These are phyloP conservation scores for Aspergillus phoenicis DNA, from an alignment of 2,329 filamentous ascomycete species.

Conservation along the genomic window DNA sequence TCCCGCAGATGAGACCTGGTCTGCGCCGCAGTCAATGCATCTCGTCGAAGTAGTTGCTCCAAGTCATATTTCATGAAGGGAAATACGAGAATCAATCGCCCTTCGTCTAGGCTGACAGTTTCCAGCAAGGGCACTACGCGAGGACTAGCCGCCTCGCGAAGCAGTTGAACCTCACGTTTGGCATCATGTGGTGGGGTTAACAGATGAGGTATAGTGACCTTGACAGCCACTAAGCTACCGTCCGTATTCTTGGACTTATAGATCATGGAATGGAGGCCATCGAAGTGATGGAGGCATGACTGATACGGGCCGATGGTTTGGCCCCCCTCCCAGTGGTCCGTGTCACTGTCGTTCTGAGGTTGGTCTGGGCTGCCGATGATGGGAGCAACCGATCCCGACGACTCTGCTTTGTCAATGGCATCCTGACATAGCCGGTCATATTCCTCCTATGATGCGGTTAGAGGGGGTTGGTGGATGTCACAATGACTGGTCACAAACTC, in stretches of 20 bases:
- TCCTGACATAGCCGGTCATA: conserved; percentile 50
- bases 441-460: conserved; percentile 54
- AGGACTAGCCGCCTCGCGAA: conserved; percentile 61
- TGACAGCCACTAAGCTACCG: conserved; percentile 67
- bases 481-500: conserved; percentile 29
- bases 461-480: background rate
- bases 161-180: conserved; percentile 74
- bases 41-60: conserved; percentile 62
- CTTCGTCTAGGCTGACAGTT: conserved; percentile 69
- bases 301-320: conserved; percentile 57
- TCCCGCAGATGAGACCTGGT: conserved; percentile 61
- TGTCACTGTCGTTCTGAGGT: conserved; percentile 23
- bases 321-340: conserved; percentile 34
- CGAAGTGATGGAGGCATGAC: conserved; percentile 58
- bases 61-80: conserved; percentile 80
- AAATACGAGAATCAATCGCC: conserved; percentile 77
- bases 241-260: conserved; percentile 65
- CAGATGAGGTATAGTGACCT: conserved; percentile 76
- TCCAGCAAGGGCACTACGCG: conserved; percentile 70
- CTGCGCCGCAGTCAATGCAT: conserved; percentile 44
- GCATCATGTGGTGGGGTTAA: conserved; percentile 82
- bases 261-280: conserved; percentile 80
- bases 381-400: conserved; percentile 22
- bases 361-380: conserved; percentile 29
- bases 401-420: conserved; percentile 38